Base-by-base conservation (phyloP, 2,329 filamentous ascomycete species). In the Clonostachys solani region DNA sequence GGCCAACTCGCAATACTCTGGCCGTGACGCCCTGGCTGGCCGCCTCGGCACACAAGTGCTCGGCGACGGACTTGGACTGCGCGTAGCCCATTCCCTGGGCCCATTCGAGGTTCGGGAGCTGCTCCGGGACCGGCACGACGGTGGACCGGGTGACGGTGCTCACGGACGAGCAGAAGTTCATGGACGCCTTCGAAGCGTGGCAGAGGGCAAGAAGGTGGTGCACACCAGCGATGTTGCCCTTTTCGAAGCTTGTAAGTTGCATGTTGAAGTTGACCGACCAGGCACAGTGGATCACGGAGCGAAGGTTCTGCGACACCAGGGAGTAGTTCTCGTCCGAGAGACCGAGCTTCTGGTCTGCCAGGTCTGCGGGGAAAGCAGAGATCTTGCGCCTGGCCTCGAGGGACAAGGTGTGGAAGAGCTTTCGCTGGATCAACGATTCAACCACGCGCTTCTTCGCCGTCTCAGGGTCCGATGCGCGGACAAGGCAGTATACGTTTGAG, bases 211-310 rank as follows among this genome's bases (percentile, higher is more conserved):
- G 62, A 8, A 80, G 67, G 50, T 76, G 69, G 12, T 59, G 55
- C 12, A 73, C 62, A 2, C 73, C 75, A 7, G 60, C 62, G 43
- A 80, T 68, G 52, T 72, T 67, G 52, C 72, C 61, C 34, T 61
- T 55, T 44, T 77, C 77, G 50, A 81, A 80, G 45, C 67, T 74
- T 3, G 64, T 61, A 2, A 81, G 64, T 1, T 64, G 63, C 52
- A 80, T 67, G 56, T 78, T 80, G 64, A 81, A 81, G 56, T 81
- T 80, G 29, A 81, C 77, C 2, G 73, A 63, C 77, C 77, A 80
- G 0, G 76, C 74, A 50, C 67, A 67, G 61, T 80, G 75, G 23
- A 80, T 72, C 17, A 78, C 66, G 12, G 59, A 56, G 0, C 68
- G 68, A 2, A 79, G 54, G 2, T 62, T 48, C 7, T 45, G 41